Evolutionary conservation across 352 stramenopile genomes (phyloP).

Genomic region (Phytophthora megakarya): DNA sequence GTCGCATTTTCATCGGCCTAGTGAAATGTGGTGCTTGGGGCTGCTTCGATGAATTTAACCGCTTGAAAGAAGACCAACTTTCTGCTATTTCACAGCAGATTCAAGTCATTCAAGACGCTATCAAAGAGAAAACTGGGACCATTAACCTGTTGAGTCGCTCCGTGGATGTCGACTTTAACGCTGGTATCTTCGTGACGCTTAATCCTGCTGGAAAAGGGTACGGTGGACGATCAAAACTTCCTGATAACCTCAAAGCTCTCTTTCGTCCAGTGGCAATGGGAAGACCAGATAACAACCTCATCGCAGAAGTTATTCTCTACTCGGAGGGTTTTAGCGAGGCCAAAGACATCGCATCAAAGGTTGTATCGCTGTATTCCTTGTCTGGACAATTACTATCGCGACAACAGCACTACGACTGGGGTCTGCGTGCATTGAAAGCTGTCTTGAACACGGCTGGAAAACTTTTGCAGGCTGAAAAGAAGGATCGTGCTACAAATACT

Average conservation of each 20-base stretch:
- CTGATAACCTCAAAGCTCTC: slow-evolving; percentile 95
- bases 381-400: slow-evolving; percentile 82
- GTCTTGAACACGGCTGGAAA: slow-evolving; percentile 95
- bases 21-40: slow-evolving; percentile 95
- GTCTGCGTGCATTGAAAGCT: slow-evolving; percentile 92
- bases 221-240: slow-evolving; percentile 91
- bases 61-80: slow-evolving; percentile 94
- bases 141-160: slow-evolving; percentile 86
- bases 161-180: slow-evolving; percentile 93
- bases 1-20: slow-evolving; percentile 94
- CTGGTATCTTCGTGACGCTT: slow-evolving; percentile 96
- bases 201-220: slow-evolving; percentile 95
- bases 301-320: slow-evolving; percentile 93
- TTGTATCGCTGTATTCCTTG: slow-evolving; percentile 92
- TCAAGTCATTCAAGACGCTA: slow-evolving; percentile 94
- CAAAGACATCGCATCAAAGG: slow-evolving; percentile 90
- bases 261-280: slow-evolving; percentile 95
- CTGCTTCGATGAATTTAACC: slow-evolving; percentile 98
- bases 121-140: slow-evolving; percentile 78
- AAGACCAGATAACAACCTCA: slow-evolving; percentile 92
- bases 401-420: slow-evolving; percentile 96
- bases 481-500: slow-evolving; percentile 44
- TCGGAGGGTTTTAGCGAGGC: slow-evolving; percentile 91
- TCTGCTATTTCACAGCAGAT: slow-evolving; percentile 95
- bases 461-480: slow-evolving; percentile 86